These are phyloP conservation scores for Geotrichum restrictum DNA, from an alignment of 1,139 yeast genomes.

Conservation along the genomic window DNA sequence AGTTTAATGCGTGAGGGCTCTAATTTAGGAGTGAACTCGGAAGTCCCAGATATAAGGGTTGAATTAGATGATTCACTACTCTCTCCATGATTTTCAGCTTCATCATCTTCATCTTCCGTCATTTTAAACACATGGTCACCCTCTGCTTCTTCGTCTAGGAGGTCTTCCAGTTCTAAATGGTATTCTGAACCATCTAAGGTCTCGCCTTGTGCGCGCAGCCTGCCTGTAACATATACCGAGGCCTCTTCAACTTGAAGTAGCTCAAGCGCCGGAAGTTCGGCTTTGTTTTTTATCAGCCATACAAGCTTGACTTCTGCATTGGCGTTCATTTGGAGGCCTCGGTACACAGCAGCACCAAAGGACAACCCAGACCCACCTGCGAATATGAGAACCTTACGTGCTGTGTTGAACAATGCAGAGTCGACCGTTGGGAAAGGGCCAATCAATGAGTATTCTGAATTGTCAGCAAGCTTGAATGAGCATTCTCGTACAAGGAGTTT, in stretches of 20 bases:
- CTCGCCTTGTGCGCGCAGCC: constrained; percentile 7
- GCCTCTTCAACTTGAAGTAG: constrained; percentile 34
- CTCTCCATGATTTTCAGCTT: background rate
- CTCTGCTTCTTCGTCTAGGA: constrained; percentile 23
- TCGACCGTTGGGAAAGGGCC: constrained; percentile 37
- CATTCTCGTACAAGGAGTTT: constrained; percentile 45
- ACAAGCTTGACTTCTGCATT: constrained; percentile 34
- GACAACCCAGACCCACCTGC: constrained; percentile 91
- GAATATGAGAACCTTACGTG: constrained; percentile 53
- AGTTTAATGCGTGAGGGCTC: constrained; percentile 24
- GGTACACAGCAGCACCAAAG: constrained; percentile 55
- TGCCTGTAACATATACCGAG: constrained; percentile 40
- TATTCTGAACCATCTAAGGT: constrained; percentile 22
- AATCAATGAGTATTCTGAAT: constrained; percentile 31
- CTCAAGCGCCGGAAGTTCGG: constrained; percentile 46
- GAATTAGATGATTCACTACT: background rate
- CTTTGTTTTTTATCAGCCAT: constrained; percentile 52
- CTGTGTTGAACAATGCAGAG: constrained; percentile 41
- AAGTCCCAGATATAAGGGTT: background rate
- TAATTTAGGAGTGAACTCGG: background rate
- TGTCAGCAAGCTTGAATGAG: constrained; percentile 33
- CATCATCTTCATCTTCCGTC: background rate
- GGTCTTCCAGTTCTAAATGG: constrained; percentile 32
- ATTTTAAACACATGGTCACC: constrained; percentile 20
- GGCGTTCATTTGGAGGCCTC: constrained; percentile 25